phyloP scores from a whole-genome alignment of 306 rosid species.

The Luffa acutangula region DNA sequence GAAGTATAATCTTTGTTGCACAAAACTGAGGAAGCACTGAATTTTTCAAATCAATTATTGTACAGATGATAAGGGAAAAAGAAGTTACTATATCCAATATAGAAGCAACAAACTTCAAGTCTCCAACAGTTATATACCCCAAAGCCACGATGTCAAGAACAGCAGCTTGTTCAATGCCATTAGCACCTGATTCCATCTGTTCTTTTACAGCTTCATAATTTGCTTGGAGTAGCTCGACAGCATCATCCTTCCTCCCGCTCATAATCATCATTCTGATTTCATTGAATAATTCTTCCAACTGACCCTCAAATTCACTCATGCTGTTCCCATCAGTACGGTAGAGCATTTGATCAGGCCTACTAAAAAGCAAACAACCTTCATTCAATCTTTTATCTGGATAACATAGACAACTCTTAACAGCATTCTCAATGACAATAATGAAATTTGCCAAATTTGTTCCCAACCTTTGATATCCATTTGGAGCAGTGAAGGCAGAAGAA shows the following conservation, averaged over 20 bases:
- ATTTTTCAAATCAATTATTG: slow-evolving; percentile 12
- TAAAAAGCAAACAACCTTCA: background rate
- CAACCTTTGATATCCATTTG: slow-evolving; percentile 39
- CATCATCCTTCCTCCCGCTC: slow-evolving; percentile 51
- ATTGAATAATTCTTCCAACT: slow-evolving; percentile 64
- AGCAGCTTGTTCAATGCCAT: slow-evolving; percentile 84
- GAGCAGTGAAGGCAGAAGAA: slow-evolving; percentile 25
- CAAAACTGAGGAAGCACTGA: background rate
- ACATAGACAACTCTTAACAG: background rate
- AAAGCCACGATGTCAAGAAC: slow-evolving; percentile 56
- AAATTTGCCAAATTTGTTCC: slow-evolving; percentile 9
- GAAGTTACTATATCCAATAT: slow-evolving; percentile 43
- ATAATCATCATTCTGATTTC: slow-evolving; percentile 65
- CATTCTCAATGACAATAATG: background rate
- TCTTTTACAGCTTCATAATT: slow-evolving; percentile 74
- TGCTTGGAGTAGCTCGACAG: slow-evolving; percentile 56
- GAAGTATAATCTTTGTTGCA: background rate
- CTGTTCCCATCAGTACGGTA: slow-evolving; percentile 13
- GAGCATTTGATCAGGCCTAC: slow-evolving; percentile 23
- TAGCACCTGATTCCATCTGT: slow-evolving; percentile 42
- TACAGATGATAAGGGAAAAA: background rate
- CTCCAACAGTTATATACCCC: slow-evolving; percentile 76
- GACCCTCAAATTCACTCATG: slow-evolving; percentile 33
- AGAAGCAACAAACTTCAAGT: slow-evolving; percentile 43
- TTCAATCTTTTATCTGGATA: background rate